Conservation (phyloP, 2,329 filamentous ascomycete species). For the Monosporascus sp. region DNA sequence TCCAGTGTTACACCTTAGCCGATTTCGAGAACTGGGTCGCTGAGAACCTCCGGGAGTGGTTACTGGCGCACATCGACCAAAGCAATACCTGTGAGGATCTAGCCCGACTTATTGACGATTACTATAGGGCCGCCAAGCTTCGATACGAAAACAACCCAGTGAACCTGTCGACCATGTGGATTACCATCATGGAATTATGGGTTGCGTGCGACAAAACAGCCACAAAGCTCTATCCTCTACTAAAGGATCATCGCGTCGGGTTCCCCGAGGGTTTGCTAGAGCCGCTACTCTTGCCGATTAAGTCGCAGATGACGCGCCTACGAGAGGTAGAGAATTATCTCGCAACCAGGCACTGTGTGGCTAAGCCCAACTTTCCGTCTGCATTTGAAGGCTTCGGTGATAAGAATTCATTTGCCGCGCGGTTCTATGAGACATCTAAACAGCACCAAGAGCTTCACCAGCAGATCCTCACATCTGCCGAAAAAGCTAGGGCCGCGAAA, state of each 20-base stretch:
- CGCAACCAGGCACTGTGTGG: not conserved
- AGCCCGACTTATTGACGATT: slow-evolving; percentile 22
- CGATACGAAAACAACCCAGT: slow-evolving; percentile 39
- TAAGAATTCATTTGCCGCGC: slow-evolving; percentile 1
- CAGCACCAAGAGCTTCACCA: not conserved
- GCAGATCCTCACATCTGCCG: not conserved
- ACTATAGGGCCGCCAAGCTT: slow-evolving; percentile 22
- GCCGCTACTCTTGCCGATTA: not conserved
- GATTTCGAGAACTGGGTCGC: slow-evolving; percentile 1
- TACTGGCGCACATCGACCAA: not conserved
- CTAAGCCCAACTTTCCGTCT: not conserved
- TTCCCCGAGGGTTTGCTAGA: not conserved
- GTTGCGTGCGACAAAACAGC: slow-evolving; percentile 44
- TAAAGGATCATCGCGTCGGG: not conserved
- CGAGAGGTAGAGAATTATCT: not conserved
- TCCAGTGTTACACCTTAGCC: not conserved
- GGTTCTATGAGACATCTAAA: not conserved
- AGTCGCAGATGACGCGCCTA: not conserved
- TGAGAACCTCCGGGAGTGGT: not conserved
- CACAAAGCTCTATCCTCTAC: not conserved
- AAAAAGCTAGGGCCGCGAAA: not conserved
- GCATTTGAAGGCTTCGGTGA: not conserved
- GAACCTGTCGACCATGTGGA: slow-evolving; percentile 46
- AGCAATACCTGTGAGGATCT: not conserved
- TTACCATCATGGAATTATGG: slow-evolving; percentile 56